Base-by-base conservation (phyloP, 768 basidiomycete genomes). In the Fistulinella prunicolor region DNA sequence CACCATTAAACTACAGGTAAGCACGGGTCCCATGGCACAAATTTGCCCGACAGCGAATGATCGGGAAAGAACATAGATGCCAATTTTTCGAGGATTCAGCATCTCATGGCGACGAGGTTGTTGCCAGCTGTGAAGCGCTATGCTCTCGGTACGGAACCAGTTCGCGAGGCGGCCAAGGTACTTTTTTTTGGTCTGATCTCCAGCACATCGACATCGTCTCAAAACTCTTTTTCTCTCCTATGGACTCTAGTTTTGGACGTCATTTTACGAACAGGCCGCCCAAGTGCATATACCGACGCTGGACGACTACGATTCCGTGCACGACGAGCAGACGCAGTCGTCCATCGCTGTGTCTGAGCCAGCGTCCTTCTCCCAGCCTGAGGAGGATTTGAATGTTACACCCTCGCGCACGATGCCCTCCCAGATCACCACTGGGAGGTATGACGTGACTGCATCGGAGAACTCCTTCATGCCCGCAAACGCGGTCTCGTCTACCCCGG, bases 181-280 rank as follows among this genome's bases (percentile, higher is more conserved):
- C 26, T 6, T 28, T 28, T 28, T 10, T 69, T 0, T 9, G 3
- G 26, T 45, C 35, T 24, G 6, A 6, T 22, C 8, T 39, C 19
- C 6, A 19, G 16, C 26, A 30, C 28, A 3, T 42, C 7, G n/a
- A 36, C 41, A 9, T 21, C 21, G 6, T 39, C 29, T 38, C 37
- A 38, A 6, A 12, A 36, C 9, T 32, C 13, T 19, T 30, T 24
- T 14, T 17, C 19, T 22, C 8, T 1, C 22, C 1, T 23, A 17
- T 38, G 4, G n/a, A n/a, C 21, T 0, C 17, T 58, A 95, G 94
- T 97, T 97, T 65, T 98, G 95, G 94, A 86, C 85, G 4, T 86
- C 89, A 0, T 98, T 99, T 75, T 97, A 94, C 62, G 94, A 97
- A 61, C 82, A 88, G 50, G 92, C 94, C 9, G 94, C 95, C 4